Conservation (phyloP, 768 basidiomycete genomes). For the Amanita pallidorosea region DNA sequence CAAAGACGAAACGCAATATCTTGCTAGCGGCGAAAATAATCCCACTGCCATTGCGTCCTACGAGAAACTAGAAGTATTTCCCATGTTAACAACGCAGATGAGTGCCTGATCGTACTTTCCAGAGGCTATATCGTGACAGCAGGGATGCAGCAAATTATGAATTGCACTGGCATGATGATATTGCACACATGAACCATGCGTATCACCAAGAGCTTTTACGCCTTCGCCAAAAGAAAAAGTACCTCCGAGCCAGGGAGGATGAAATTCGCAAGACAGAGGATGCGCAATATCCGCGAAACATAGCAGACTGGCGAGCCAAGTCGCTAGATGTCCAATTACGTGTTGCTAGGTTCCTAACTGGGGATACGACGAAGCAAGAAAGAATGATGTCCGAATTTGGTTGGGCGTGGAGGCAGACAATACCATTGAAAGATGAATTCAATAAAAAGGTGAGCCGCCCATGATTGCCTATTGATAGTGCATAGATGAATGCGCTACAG, state of each 20-base stretch:
- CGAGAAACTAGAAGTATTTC: constrained; percentile 13
- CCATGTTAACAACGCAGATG: not conserved
- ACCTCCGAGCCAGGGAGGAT: constrained; percentile 14
- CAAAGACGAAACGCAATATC: constrained; percentile 17
- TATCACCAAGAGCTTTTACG: constrained; percentile 17
- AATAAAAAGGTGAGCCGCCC: constrained; percentile 26
- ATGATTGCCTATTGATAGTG: not conserved
- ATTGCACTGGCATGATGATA: constrained; percentile 18
- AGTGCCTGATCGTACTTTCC: not conserved
- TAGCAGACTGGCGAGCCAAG: constrained; percentile 23
- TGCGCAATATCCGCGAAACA: constrained; percentile 21
- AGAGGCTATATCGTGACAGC: constrained; percentile 17
- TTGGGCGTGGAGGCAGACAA: constrained; percentile 42
- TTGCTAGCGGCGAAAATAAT: constrained; percentile 13
- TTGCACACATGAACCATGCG: constrained; percentile 19
- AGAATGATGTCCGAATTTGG: constrained; percentile 34
- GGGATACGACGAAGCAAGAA: constrained; percentile 25
- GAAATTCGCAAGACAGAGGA: constrained; percentile 15
- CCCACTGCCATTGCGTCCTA: constrained; percentile 10
- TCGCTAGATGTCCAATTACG: constrained; percentile 36
- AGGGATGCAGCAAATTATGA: constrained; percentile 11
- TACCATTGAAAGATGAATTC: constrained; percentile 30
- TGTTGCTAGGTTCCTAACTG: constrained; percentile 34
- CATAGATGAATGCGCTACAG: constrained; percentile 3
- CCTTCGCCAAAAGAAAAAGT: constrained; percentile 11